Percentiles rank a stretch among this genome's conserved stretches.
Evolutionary conservation across 257 asterid genomes (phyloP).

Genomic region (Gynochthodes officinalis): DNA sequence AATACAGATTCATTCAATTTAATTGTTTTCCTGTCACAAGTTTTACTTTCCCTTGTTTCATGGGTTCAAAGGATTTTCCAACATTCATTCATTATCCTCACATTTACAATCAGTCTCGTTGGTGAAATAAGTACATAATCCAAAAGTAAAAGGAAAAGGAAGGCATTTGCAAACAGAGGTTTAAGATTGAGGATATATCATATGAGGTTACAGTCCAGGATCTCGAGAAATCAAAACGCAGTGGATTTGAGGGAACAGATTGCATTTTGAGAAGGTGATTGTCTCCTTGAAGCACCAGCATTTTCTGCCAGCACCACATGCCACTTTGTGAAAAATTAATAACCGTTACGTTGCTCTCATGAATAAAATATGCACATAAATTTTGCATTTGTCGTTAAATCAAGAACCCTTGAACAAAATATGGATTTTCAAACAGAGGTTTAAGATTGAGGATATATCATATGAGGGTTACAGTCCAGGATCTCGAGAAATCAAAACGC

Average conservation of each 20-base stretch:
- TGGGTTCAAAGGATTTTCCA: not conserved
- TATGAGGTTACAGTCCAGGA: not conserved
- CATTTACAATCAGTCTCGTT: not conserved
- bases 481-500: not conserved
- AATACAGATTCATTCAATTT: constrained; percentile 15
- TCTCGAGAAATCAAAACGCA: not conserved
- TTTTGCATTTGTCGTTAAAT: not conserved
- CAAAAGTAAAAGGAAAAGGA: no score
- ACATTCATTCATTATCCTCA: constrained; percentile 6
- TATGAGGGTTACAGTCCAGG: not conserved
- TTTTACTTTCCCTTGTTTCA: not conserved
- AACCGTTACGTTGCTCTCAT: not conserved
- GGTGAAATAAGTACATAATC: no score
- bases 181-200: not conserved
- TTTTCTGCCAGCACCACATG: constrained; percentile 22
- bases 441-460: not conserved
- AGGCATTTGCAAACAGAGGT: not conserved
- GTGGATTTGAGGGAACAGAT: constrained; percentile 2
- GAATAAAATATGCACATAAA: not conserved
- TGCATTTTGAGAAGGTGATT: not conserved
- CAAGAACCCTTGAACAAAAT: not conserved
- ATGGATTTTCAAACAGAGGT: not conserved
- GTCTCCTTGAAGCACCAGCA: constrained; percentile 16
- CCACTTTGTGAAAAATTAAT: not conserved
- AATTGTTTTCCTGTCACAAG: constrained; percentile 15